Conservation (phyloP, 73 alveolate genomes). For the Stentor coeruleus region DNA sequence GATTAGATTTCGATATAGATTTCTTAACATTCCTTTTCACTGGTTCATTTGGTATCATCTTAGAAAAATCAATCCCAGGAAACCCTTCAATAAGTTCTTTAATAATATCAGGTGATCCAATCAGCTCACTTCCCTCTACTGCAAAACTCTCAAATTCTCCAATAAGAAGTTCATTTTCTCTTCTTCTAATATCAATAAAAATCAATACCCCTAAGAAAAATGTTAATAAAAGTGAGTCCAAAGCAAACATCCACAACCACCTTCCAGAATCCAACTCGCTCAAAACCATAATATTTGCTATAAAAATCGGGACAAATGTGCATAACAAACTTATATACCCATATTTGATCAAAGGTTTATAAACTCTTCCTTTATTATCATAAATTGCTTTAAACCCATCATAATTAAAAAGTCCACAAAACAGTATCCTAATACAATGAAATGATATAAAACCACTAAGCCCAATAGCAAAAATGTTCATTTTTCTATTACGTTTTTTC, state of each 20-base stretch:
- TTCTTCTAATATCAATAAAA: not conserved
- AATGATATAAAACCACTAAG: not conserved
- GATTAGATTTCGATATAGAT: not conserved
- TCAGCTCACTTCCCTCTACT: not conserved
- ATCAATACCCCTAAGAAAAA: not conserved
- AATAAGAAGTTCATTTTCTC: not conserved
- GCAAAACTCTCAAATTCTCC: not conserved
- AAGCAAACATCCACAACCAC: slow-evolving; percentile 11
- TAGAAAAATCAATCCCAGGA: not conserved
- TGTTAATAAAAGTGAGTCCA: not conserved
- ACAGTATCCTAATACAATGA: not conserved
- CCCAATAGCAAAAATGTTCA: not conserved
- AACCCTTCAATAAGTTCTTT: not conserved
- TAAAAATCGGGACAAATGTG: slow-evolving; percentile 15
- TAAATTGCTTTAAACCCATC: not conserved
- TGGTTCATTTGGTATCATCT: not conserved
- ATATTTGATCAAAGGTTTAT: not conserved
- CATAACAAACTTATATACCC: slow-evolving; percentile 19
- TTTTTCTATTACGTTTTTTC: not conserved
- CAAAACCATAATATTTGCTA: not conserved
- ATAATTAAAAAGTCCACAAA: not conserved
- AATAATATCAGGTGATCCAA: not conserved
- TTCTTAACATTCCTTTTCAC: not conserved
- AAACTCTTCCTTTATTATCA: not conserved
- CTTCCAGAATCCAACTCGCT: not conserved